Conservation (phyloP, 805 yeast genomes). For the Spencermartinsiella europaea region DNA sequence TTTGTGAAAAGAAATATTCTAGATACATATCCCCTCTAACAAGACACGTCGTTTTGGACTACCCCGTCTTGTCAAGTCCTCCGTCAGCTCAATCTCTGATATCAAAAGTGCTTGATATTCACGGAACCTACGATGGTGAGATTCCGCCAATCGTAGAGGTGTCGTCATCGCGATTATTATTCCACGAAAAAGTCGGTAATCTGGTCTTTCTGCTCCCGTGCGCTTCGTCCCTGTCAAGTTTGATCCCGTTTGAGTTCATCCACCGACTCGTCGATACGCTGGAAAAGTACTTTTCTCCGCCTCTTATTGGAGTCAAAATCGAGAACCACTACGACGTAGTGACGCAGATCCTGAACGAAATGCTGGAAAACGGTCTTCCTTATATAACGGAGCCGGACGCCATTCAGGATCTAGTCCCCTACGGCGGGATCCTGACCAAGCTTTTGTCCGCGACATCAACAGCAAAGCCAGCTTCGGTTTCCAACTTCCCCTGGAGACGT, state of each 20-base stretch:
- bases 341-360: constrained; percentile 64
- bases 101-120: constrained; percentile 15
- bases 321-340: constrained; percentile 67
- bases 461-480: constrained; percentile 17
- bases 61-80: constrained; percentile 32
- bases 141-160: constrained; percentile 20
- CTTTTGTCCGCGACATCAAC: constrained; percentile 39
- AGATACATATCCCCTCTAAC: not conserved
- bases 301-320: constrained; percentile 53
- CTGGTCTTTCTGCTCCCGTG: constrained; percentile 29
- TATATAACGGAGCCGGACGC: constrained; percentile 65
- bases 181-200: constrained; percentile 24
- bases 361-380: constrained; percentile 75
- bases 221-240: constrained; percentile 38
- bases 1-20: not conserved
- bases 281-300: constrained; percentile 53
- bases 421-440: constrained; percentile 49
- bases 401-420: constrained; percentile 65
- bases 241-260: constrained; percentile 51
- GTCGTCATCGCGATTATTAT: constrained; percentile 28
- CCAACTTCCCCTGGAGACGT: constrained; percentile 70
- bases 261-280: constrained; percentile 46
- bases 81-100: constrained; percentile 32
- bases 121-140: constrained; percentile 2
- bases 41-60: constrained; percentile 36